phyloP scores from a whole-genome alignment of 257 asterid species.

The Capsicum pubescens region DNA sequence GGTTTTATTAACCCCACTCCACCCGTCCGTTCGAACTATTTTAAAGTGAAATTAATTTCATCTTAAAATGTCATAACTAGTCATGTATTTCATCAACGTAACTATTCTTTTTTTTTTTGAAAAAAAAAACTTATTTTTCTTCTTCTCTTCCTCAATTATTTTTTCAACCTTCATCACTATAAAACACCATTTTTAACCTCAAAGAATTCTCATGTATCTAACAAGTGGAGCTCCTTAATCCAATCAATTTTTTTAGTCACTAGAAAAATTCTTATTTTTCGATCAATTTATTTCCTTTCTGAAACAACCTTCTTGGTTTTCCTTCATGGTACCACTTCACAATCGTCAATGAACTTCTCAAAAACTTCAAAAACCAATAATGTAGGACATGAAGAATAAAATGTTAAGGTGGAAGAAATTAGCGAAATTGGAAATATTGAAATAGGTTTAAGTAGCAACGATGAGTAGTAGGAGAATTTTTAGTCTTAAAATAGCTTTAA shows the following conservation, averaged over 20 bases:
- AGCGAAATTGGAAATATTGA: background rate
- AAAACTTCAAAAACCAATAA: background rate
- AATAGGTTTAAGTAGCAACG: background rate
- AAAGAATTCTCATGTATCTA: too few relatives aligned
- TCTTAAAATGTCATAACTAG: too few relatives aligned
- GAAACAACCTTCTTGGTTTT: slow-evolving; percentile 79
- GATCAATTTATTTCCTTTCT: slow-evolving; percentile 85
- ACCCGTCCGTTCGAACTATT: too few relatives aligned
- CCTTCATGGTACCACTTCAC: slow-evolving; percentile 79
- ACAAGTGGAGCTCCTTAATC: too few relatives aligned
- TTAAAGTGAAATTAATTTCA: too few relatives aligned
- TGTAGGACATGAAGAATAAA: background rate
- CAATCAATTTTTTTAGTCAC: slow-evolving; percentile 36
- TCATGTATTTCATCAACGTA: too few relatives aligned
- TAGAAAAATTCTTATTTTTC: slow-evolving; percentile 84
- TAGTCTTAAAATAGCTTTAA: background rate
- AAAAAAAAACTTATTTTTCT: too few relatives aligned
- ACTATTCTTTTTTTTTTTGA: too few relatives aligned
- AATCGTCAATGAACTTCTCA: background rate
- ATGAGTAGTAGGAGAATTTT: background rate
- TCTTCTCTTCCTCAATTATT: too few relatives aligned
- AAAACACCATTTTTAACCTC: too few relatives aligned
- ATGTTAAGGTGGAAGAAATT: background rate
- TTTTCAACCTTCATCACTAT: too few relatives aligned
- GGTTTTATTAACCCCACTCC: too few relatives aligned